These are phyloP conservation scores for Tulasnella sp. DNA, from an alignment of 768 basidiomycete genomes.

Conservation along the genomic window DNA sequence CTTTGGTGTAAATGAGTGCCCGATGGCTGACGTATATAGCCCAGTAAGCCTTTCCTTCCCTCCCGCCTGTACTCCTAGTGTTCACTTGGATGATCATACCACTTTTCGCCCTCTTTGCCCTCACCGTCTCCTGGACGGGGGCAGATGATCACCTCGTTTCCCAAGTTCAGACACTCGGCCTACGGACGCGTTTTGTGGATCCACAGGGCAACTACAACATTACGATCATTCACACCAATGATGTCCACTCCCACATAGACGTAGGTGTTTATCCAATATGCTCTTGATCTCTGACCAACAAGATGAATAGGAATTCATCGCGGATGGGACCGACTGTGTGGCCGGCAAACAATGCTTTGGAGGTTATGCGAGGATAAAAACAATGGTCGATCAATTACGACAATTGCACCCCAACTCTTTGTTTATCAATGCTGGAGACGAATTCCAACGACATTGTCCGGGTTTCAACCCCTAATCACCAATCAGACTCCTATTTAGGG, in stretches of 20 bases:
- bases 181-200: neutral
- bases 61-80: no score
- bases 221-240: slow-evolving; percentile 33
- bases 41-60: no score
- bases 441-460: slow-evolving; percentile 34
- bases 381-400: slow-evolving; percentile 28
- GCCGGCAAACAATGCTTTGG: slow-evolving; percentile 23
- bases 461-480: neutral
- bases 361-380: slow-evolving; percentile 35
- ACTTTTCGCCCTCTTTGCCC: neutral
- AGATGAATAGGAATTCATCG: slow-evolving; percentile 14
- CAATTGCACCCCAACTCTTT: slow-evolving; percentile 29
- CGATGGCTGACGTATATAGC: no score
- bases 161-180: neutral
- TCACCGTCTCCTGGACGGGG: neutral
- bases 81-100: no score
- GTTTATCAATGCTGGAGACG: slow-evolving; percentile 37
- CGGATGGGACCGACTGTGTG: slow-evolving; percentile 31
- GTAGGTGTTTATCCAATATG: no score
- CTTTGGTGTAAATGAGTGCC: no score
- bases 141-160: slow-evolving; percentile 16
- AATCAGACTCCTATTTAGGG: no score
- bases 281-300: no score
- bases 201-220: slow-evolving; percentile 18
- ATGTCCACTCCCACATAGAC: slow-evolving; percentile 22